A percentile compares a stretch with the other conserved stretches of the same genome.
Evolutionary conservation across 1,139 yeast species (phyloP).

Genomic region (Chernovozyma sophiae-reginae): DNA sequence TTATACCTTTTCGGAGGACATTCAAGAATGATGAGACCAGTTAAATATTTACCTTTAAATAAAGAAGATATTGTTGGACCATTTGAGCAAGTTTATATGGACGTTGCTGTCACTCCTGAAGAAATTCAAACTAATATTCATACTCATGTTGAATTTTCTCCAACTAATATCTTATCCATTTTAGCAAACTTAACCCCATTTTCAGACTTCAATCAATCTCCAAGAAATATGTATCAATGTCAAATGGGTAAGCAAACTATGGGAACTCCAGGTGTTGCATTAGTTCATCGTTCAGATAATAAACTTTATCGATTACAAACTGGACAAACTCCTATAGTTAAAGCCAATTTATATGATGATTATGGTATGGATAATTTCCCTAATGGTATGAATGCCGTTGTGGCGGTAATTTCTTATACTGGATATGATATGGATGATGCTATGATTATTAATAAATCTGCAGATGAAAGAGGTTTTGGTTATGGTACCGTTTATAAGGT

Average conservation of each 20-base stretch:
- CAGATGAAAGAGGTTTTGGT: slow-evolving; percentile 97
- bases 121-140: slow-evolving; percentile 82
- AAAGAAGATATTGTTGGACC: slow-evolving; percentile 91
- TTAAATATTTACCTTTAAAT: slow-evolving; percentile 79
- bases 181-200: slow-evolving; percentile 80
- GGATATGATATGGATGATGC: slow-evolving; percentile 99
- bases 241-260: slow-evolving; percentile 99
- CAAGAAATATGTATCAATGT: slow-evolving; percentile 99
- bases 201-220: slow-evolving; percentile 97
- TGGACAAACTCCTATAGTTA: slow-evolving; percentile 97
- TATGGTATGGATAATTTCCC: slow-evolving; percentile 99
- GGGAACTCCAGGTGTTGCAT: slow-evolving; percentile 99
- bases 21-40: slow-evolving; percentile 96
- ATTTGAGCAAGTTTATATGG: slow-evolving; percentile 96
- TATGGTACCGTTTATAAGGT: slow-evolving; percentile 96
- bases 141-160: slow-evolving; percentile 90
- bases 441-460: slow-evolving; percentile 95
- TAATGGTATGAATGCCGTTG: slow-evolving; percentile 97
- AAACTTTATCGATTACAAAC: slow-evolving; percentile 87
- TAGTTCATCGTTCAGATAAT: slow-evolving; percentile 90
- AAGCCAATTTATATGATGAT: slow-evolving; percentile 89
- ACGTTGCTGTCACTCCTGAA: slow-evolving; percentile 90
- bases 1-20: slow-evolving; percentile 84
- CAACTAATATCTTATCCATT: slow-evolving; percentile 90
- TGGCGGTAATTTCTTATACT: slow-evolving; percentile 96